Evolutionary conservation across 164 flowering plant species (phyloP).

Genomic region (Saururus chinensis): DNA sequence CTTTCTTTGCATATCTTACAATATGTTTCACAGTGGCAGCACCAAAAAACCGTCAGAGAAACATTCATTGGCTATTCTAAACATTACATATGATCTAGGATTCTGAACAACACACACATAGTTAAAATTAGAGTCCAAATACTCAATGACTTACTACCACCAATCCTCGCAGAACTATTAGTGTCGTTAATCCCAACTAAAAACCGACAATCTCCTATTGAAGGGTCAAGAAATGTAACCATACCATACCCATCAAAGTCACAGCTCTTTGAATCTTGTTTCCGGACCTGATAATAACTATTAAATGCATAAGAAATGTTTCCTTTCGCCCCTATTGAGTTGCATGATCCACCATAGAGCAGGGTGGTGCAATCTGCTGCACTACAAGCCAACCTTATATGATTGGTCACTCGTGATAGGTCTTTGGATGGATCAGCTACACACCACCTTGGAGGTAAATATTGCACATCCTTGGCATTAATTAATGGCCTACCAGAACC

Average conservation of each 20-base stretch:
- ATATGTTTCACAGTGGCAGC: background rate
- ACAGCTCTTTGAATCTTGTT: conserved; percentile 63
- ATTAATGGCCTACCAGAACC: conserved; percentile 54
- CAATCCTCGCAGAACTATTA: background rate
- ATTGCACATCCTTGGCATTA: conserved; percentile 63
- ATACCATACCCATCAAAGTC: conserved; percentile 85
- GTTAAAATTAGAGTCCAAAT: background rate
- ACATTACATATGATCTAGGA: background rate
- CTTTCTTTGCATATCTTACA: background rate
- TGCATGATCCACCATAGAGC: conserved; percentile 80
- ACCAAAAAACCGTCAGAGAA: background rate
- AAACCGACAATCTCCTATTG: conserved; percentile 78
- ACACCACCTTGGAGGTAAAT: conserved; percentile 91
- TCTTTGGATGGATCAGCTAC: conserved; percentile 65
- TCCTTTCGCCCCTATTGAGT: conserved; percentile 67
- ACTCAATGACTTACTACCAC: background rate
- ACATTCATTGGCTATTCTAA: background rate
- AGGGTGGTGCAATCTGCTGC: conserved; percentile 84
- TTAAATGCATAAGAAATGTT: conserved; percentile 90
- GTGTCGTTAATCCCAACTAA: conserved; percentile 60
- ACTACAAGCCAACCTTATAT: conserved; percentile 67
- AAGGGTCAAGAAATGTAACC: conserved; percentile 78
- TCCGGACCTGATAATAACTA: conserved; percentile 78
- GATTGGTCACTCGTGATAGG: conserved; percentile 46
- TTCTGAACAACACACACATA: background rate